phyloP scores from a whole-genome alignment of 345 rosid genomes.

The Carallia pectinifolia region DNA sequence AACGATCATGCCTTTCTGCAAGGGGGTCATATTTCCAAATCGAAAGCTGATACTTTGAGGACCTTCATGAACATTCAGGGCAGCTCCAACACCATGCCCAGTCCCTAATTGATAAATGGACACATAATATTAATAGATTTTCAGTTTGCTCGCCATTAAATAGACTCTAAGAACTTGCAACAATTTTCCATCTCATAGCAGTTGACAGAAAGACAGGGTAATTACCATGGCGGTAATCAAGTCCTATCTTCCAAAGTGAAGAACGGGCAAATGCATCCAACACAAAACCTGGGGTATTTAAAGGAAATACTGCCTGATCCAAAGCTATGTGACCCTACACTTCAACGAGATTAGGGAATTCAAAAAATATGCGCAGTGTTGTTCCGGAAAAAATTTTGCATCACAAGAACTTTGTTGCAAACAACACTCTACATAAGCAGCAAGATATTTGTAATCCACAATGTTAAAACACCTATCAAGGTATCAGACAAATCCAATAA shows the following conservation, averaged over 20 bases:
- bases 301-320: slow-evolving; percentile 92
- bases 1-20: slow-evolving; percentile 87
- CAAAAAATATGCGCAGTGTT: background rate
- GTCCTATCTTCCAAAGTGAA: slow-evolving; percentile 91
- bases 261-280: slow-evolving; percentile 93
- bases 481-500: too few species aligned
- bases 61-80: slow-evolving; percentile 94
- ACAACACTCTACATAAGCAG: too few species aligned
- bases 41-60: slow-evolving; percentile 95
- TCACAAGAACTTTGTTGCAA: too few species aligned
- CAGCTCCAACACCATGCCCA: slow-evolving; percentile 98
- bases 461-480: too few species aligned
- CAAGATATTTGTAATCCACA: too few species aligned
- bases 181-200: background rate
- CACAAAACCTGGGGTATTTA: slow-evolving; percentile 90
- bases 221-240: slow-evolving; percentile 93
- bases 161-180: background rate
- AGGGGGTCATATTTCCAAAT: slow-evolving; percentile 75
- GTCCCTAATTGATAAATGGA: slow-evolving; percentile 57
- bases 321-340: slow-evolving; percentile 97
- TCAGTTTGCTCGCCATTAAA: background rate
- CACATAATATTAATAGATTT: background rate
- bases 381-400: background rate
- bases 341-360: slow-evolving; percentile 11
- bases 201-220: slow-evolving; percentile 15